These are phyloP conservation scores for Venturia nashicola DNA, from an alignment of 2,329 filamentous ascomycete species.

Conservation along the genomic window DNA sequence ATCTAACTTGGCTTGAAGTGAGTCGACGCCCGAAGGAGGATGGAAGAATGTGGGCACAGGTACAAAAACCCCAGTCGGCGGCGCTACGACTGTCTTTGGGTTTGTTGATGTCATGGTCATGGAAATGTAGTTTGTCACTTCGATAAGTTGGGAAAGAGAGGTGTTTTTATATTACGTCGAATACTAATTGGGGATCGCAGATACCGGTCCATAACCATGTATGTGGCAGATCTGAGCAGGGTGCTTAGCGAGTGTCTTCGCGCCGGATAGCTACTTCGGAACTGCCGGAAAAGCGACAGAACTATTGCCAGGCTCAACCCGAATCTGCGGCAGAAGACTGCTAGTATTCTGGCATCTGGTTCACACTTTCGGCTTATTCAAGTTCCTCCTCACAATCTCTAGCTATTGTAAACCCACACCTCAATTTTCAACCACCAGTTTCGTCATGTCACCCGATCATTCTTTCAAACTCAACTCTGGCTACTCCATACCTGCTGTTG, in stretches of 20 bases:
- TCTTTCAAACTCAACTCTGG: not conserved
- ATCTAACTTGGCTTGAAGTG: conserved; percentile 40
- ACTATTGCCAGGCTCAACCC: not conserved
- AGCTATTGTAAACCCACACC: too few species aligned
- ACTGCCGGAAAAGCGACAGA: not conserved
- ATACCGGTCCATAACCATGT: not conserved
- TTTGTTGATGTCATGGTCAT: not conserved
- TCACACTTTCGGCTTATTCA: not conserved
- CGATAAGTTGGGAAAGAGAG: not conserved
- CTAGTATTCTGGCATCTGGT: not conserved
- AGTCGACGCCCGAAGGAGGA: conserved; percentile 27
- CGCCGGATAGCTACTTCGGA: not conserved
- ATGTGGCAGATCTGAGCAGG: not conserved
- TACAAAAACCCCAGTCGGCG: not conserved
- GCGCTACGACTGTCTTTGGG: not conserved
- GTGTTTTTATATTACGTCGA: not conserved
- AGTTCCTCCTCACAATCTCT: too few species aligned
- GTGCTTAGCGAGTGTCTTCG: not conserved
- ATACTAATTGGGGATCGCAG: not conserved
- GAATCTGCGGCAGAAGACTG: not conserved
- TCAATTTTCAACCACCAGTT: not conserved
- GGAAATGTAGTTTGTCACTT: not conserved
- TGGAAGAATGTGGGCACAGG: conserved; percentile 52
- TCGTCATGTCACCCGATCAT: not conserved
- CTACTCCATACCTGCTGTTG: not conserved